Percentiles rank a stretch among this genome's conserved stretches.
These are phyloP conservation scores for Amaranthus palmeri DNA, from an alignment of 148 eudicot genomes.

Conservation along the genomic window DNA sequence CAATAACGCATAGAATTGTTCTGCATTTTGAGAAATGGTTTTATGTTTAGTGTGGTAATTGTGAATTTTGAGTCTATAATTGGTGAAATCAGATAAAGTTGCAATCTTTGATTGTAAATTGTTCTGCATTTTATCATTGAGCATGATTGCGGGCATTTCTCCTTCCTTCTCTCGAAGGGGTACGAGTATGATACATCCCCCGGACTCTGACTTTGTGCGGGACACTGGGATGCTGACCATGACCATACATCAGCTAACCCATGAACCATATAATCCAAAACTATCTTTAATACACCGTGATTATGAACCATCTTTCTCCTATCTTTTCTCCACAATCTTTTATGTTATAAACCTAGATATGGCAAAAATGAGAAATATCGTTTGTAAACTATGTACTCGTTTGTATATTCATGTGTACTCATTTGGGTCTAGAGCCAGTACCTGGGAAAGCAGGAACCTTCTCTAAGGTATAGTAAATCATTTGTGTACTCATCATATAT, in stretches of 20 bases:
- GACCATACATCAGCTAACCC: neutral
- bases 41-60: too few relatives aligned
- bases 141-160: too few relatives aligned
- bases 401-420: neutral
- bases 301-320: neutral
- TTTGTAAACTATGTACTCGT: neutral
- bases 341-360: neutral
- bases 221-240: too few relatives aligned
- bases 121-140: too few relatives aligned
- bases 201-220: too few relatives aligned
- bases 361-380: neutral
- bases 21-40: too few relatives aligned
- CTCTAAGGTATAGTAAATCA: constrained; percentile 23
- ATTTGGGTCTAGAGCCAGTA: neutral
- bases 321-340: neutral
- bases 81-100: too few relatives aligned
- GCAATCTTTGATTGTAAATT: too few relatives aligned
- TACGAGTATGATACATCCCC: too few relatives aligned
- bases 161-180: too few relatives aligned
- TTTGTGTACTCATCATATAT: constrained; percentile 31
- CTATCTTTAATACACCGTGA: neutral
- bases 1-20: too few relatives aligned
- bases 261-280: neutral
- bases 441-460: constrained; percentile 30
- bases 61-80: too few relatives aligned